Evolutionary conservation across 768 basidiomycete species (phyloP).

Genomic region (Botryobasidium botryosum): DNA sequence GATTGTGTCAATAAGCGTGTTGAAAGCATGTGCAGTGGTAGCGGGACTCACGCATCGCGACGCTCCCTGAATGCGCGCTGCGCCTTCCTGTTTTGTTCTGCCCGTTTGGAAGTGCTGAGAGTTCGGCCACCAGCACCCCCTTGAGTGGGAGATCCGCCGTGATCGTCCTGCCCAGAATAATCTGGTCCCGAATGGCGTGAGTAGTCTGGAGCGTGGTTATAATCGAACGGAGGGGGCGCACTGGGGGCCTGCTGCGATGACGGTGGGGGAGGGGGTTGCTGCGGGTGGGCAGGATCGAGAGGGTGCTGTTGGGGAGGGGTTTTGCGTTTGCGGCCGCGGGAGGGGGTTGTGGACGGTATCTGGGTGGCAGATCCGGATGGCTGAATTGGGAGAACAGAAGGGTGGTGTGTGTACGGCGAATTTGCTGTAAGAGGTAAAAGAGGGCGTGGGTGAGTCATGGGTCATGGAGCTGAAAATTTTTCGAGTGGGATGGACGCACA

Average conservation of each 20-base stretch:
- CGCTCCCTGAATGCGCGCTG: conserved; percentile 85
- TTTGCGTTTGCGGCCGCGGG: conserved; percentile 3
- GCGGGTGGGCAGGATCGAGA: neutral
- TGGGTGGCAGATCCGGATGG: no score
- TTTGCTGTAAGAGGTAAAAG: no score
- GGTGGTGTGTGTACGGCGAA: no score
- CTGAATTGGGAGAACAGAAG: no score
- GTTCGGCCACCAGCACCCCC: conserved; percentile 23
- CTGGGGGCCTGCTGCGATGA: neutral
- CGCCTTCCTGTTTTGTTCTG: conserved; percentile 89
- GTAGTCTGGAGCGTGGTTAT: neutral
- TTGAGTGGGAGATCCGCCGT: neutral
- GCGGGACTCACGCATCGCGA: conserved; percentile 57
- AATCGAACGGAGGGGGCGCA: neutral
- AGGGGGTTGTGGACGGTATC: no score
- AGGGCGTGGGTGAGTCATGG: no score
- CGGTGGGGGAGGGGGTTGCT: neutral
- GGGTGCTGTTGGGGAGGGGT: neutral
- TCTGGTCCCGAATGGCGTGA: neutral
- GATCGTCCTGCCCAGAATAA: neutral
- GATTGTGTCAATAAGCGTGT: conserved; percentile 1
- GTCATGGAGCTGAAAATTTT: no score
- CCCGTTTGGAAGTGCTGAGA: conserved; percentile 68
- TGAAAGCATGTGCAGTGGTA: conserved; percentile 1
- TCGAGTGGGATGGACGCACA: no score